Base-by-base conservation (phyloP, 495 filamentous ascomycete species). In the Usnea hakonensis region DNA sequence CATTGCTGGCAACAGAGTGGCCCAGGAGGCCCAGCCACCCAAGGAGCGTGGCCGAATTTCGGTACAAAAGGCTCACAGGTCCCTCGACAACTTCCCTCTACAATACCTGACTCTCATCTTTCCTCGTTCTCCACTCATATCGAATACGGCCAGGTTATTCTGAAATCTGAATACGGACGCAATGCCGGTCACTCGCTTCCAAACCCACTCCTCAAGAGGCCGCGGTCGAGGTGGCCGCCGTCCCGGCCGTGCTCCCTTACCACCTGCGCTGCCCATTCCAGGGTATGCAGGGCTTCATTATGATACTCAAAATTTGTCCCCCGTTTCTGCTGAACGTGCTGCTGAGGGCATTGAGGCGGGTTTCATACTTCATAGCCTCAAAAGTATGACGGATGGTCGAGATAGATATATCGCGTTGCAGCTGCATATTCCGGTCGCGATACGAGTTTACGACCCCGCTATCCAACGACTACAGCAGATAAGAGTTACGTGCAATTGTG, bases 331-430 rank as follows among this genome's bases (percentile, higher is more conserved):
- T 14, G 19, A 32, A 54, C 26, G 26, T 54, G 10, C 26, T 54
- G 10, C 26, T 14, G 50, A 54, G 9, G 26, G 23, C 30, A n/a
- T 54, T 32, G 4, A 30, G 50, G 50, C 50, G 50, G 17, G 26
- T 54, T 54, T 54, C 16, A 54, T 32, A 35, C 19, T 54, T 54
- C 10, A 35, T 21, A 43, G 50, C 19, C 23, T 54, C 10, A 35
- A n/a, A 54, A 54, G 50, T 35, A 54, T 54, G 10, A 32, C 26
- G 30, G 19, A 54, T 54, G 8, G 26, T 54, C 26, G 8, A 54
- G 23, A 54, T 54, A 54, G 50, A 32, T 54, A 54, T 35, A 32
- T 54, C 50, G 50, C 50, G 23, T 54, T 54, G 0, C 26, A 54
- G 17, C 50, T 54, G 11, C 11, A 54, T 54, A n/a, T 54, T 54